Conservation (phyloP, 306 rosid genomes). For the Urtica urens region DNA sequence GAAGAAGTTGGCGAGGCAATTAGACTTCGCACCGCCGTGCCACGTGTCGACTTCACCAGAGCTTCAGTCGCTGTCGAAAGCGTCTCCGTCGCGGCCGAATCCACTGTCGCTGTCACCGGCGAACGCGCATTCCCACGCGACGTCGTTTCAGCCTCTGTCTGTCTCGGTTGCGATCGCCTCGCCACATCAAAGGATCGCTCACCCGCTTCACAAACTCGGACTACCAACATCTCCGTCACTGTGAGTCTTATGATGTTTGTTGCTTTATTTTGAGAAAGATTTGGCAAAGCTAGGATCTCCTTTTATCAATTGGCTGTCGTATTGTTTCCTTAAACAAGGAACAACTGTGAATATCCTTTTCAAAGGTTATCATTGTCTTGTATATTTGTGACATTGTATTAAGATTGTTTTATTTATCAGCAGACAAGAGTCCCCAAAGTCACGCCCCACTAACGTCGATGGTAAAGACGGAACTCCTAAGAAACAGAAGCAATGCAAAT, state of each 20-base stretch:
- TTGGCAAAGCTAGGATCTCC: not conserved
- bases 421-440: conserved; percentile 61
- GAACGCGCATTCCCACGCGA: conserved; percentile 3
- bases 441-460: conserved; percentile 38
- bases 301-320: too few species aligned
- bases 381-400: conserved; percentile 7
- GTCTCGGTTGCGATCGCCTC: conserved; percentile 19
- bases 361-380: not conserved
- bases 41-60: conserved; percentile 8
- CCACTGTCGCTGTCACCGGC: conserved; percentile 6
- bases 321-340: too few species aligned
- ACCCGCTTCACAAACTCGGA: conserved; percentile 31
- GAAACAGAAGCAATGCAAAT: conserved; percentile 83
- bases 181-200: conserved; percentile 25
- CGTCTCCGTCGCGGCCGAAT: not conserved
- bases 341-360: not conserved
- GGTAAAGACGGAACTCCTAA: conserved; percentile 63
- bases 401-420: conserved; percentile 21
- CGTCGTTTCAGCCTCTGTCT: conserved; percentile 15
- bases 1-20: conserved; percentile 43
- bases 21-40: conserved; percentile 38
- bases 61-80: conserved; percentile 7
- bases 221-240: conserved; percentile 18
- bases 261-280: not conserved
- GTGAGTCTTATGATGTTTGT: conserved; percentile 25